Evolutionary conservation across 371 early-diverging fungal genomes (phyloP).

Genomic region (Coemansia sp.): DNA sequence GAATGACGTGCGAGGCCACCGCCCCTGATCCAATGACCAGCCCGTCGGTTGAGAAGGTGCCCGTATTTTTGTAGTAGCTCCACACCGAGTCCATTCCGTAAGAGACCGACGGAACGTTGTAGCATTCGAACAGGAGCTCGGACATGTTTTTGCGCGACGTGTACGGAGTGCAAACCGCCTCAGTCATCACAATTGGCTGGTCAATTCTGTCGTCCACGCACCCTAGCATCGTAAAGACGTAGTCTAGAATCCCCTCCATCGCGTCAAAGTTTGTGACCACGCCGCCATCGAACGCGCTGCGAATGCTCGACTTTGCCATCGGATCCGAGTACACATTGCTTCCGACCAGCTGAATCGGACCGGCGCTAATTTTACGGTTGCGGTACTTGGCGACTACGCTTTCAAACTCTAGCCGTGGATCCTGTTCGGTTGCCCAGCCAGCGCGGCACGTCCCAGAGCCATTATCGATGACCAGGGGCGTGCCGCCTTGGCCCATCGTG

Average conservation of each 20-base stretch:
- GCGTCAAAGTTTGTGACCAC: constrained; percentile 49
- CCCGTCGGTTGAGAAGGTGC: constrained; percentile 51
- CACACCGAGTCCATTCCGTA: constrained; percentile 89
- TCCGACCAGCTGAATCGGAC: constrained; percentile 67
- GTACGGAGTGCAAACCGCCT: constrained; percentile 73
- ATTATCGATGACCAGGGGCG: constrained; percentile 67
- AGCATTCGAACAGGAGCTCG: constrained; percentile 86
- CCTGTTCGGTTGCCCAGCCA: constrained; percentile 77
- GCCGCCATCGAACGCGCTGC: constrained; percentile 71
- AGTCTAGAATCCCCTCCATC: constrained; percentile 81
- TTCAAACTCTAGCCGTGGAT: constrained; percentile 66
- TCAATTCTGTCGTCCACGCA: constrained; percentile 63
- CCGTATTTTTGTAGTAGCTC: constrained; percentile 64
- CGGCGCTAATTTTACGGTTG: constrained; percentile 65
- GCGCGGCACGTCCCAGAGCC: constrained; percentile 79
- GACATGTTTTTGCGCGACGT: constrained; percentile 74
- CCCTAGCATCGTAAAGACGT: constrained; percentile 78
- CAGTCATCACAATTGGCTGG: constrained; percentile 85
- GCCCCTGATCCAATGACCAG: constrained; percentile 75
- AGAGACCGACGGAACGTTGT: constrained; percentile 69
- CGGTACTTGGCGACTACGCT: constrained; percentile 77
- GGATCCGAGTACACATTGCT: constrained; percentile 73
- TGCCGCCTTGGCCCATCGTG: constrained; percentile 48
- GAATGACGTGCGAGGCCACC: constrained; percentile 72
- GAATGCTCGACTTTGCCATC: constrained; percentile 63